phyloP scores from a whole-genome alignment of 257 asterid genomes.

The Hygrophila difformis region DNA sequence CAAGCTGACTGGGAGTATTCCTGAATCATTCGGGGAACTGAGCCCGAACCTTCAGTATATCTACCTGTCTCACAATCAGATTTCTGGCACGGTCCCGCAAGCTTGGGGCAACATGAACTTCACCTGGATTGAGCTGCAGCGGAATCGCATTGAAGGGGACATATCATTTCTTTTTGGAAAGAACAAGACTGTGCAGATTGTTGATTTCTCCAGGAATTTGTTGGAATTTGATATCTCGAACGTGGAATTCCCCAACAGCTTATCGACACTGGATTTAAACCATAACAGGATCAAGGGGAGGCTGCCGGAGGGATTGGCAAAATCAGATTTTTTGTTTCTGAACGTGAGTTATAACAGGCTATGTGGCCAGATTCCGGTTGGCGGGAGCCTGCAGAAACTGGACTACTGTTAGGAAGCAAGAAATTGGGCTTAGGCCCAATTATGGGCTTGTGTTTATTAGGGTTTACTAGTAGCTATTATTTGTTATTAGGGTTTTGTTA shows the following conservation, averaged over 20 bases:
- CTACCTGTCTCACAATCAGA: conserved; percentile 47
- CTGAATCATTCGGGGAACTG: conserved; percentile 39
- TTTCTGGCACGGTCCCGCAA: conserved; percentile 43
- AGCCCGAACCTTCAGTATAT: conserved; percentile 26
- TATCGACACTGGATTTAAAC: conserved; percentile 34
- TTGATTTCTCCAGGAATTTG: conserved; percentile 45
- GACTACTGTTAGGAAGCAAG: no score
- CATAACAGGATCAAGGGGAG: conserved; percentile 46
- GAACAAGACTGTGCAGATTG: conserved; percentile 28
- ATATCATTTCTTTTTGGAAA: conserved; percentile 44
- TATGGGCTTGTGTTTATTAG: no score
- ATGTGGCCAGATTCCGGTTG: conserved; percentile 39
- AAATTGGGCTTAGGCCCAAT: no score
- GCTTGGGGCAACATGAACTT: conserved; percentile 28
- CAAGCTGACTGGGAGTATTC: conserved; percentile 47
- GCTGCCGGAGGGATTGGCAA: conserved; percentile 34
- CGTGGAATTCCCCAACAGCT: conserved; percentile 30
- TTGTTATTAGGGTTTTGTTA: no score
- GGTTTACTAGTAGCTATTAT: no score
- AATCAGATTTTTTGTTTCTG: conserved; percentile 15
- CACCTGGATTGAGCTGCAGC: conserved; percentile 24
- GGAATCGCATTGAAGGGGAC: conserved; percentile 55
- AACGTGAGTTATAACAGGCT: conserved; percentile 50
- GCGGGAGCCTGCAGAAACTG: conserved; percentile 26
- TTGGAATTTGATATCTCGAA: conserved; percentile 44